phyloP scores from a whole-genome alignment of 2,329 filamentous ascomycete species.

The Stylonectria norvegica region DNA sequence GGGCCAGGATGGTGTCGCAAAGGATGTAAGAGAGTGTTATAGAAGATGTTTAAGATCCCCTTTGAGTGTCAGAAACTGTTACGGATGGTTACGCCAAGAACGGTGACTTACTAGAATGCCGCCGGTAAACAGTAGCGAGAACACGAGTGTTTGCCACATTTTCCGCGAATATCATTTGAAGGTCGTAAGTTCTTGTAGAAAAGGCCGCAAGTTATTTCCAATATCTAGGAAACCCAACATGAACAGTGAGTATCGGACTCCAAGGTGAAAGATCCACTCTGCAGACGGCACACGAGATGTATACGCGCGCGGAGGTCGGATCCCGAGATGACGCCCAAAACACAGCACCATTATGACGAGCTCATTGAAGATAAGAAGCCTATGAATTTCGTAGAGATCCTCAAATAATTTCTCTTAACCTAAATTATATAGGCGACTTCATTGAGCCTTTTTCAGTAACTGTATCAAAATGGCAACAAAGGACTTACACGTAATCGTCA shows the following conservation, averaged over 20 bases:
- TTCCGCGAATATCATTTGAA: too few species aligned
- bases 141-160: too few species aligned
- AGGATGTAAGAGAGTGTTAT: constrained; percentile 16
- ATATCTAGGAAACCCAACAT: too few species aligned
- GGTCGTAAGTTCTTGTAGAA: too few species aligned
- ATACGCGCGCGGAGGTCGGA: constrained; percentile 12
- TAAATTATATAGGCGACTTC: too few species aligned
- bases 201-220: too few species aligned
- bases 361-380: too few species aligned
- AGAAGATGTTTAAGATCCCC: constrained; percentile 1
- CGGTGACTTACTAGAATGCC: constrained; percentile 3
- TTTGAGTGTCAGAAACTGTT: background rate
- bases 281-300: background rate
- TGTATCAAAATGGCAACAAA: constrained; percentile 13
- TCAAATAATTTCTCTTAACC: background rate
- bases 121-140: too few species aligned
- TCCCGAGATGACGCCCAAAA: constrained; percentile 7
- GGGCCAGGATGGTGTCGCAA: constrained; percentile 12
- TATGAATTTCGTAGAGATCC: too few species aligned
- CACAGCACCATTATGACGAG: background rate
- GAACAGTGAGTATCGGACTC: too few species aligned
- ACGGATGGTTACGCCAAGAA: fast-evolving
- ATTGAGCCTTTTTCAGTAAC: too few species aligned
- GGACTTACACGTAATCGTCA: constrained; percentile 17
- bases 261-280: too few species aligned